Base-by-base conservation (phyloP, 2,329 filamentous ascomycete genomes). In the Bipolaris victoriae region DNA sequence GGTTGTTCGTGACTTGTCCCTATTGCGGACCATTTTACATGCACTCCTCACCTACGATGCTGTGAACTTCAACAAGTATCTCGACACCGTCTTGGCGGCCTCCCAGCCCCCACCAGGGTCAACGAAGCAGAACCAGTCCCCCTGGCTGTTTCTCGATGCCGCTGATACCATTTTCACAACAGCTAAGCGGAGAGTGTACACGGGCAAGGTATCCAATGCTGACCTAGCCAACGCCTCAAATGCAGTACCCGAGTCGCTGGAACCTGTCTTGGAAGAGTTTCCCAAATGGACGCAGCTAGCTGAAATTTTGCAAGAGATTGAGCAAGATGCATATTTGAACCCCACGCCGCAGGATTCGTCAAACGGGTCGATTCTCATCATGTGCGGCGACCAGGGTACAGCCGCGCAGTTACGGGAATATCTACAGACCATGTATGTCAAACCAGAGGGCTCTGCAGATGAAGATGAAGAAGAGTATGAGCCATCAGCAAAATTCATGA, bases 71-170 rank as follows among this genome's bases (percentile, higher is more conserved):
- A 86, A 96, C 59, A 91, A 94, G 72, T 94, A 97, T 73, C 84
- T 99, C 4, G 95, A 99, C 74, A 97, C 92, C 0, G 94, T 99
- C 45, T 87, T 96, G 47, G 92, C 94, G 9, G 91, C 93, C 0
- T 92, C 97, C 71, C 90, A 91, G 46, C 93, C 95, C 4, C 89
- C 91, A 1, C 90, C 92, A 7, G 93, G 92, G 0, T 94, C 92
- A 2, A 97, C 88, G 2, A 87, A 89, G 62, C 91, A 97, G 70
- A 93, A 89, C 33, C 92, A 97, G 68, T 96, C 93, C 0, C 95
- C 95, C 0, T 99, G 95, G 95, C 82, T 99, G 31, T 98, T 97
- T 67, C 84, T 98, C 5, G 95, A 98, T 75, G 93, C 94, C 22
- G 94, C 95, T 0, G 91, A 98, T 75, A 93, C 91, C 15, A 91